These are phyloP conservation scores for Mycena rebaudengoi DNA, from an alignment of 768 basidiomycete species.

Conservation along the genomic window DNA sequence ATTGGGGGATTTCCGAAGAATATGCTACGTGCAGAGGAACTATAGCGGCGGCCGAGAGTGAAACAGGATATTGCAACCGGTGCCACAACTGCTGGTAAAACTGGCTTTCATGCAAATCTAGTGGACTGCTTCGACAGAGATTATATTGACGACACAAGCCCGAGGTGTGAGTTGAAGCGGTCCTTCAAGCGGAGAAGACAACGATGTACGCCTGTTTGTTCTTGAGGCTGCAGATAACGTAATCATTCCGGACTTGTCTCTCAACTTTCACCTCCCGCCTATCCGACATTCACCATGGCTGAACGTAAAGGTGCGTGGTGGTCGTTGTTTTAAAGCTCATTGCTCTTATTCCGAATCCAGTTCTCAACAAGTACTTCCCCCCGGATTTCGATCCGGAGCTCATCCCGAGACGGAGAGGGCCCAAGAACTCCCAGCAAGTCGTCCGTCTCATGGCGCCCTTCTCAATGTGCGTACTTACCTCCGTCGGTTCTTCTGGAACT, in stretches of 20 bases:
- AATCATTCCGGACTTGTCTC: not conserved
- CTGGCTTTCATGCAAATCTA: no score
- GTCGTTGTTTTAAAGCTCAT: not conserved
- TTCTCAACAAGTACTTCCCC: slow-evolving; percentile 95
- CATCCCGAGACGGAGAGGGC: slow-evolving; percentile 89
- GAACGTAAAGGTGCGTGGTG: slow-evolving; percentile 23
- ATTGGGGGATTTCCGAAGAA: no score
- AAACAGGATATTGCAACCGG: no score
- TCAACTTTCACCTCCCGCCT: not conserved
- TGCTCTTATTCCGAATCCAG: slow-evolving; percentile 44
- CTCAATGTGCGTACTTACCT: slow-evolving; percentile 83
- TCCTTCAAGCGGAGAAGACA: no score
- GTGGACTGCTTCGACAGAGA: no score
- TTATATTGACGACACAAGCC: no score
- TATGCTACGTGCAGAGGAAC: no score
- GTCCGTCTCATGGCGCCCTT: slow-evolving; percentile 99
- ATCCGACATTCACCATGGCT: slow-evolving; percentile 11
- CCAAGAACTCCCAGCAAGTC: slow-evolving; percentile 95
- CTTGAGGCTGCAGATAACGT: no score
- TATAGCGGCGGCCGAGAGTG: no score
- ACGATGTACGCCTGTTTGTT: no score
- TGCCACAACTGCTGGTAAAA: no score
- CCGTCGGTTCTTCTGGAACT: not conserved
- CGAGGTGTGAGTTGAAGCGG: no score
- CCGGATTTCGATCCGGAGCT: slow-evolving; percentile 98